Base-by-base conservation (phyloP, 129 eudicot species). In the Glebionis coronaria region DNA sequence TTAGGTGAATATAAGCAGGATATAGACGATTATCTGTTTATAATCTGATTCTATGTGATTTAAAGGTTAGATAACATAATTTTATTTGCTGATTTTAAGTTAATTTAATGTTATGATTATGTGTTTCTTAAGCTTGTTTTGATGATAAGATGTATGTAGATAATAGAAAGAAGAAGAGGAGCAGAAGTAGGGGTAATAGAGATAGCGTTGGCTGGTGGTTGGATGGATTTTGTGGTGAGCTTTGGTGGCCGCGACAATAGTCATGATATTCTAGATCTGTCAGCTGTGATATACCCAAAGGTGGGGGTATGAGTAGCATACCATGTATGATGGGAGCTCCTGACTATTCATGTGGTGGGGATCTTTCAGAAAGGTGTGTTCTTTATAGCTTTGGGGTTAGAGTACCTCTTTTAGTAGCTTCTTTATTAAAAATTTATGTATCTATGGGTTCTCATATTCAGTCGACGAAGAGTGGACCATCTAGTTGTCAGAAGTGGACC, bases 161-260 rank as follows among this genome's bases (percentile, higher is more conserved):
- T 3, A 76, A 67, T 50, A 88, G 83, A 81, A 87, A 83, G 73
- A 23, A 23, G 25, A 23, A 23, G 25, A 23, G 25, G 25, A 23
- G 91, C 57, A 92, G 95, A 68, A 74, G 84, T 74, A 77, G 87
- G 51, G 82, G 91, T 60, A 92, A 91, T 49, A 67, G 62, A 54
- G 82, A 92, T 53, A 88, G 95, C 40, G 67, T 88, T 10, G 98
- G 88, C 76, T 82, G 88, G 92, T 88, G 98, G 98, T 68, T 92
- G 62, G 98, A 92, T 64, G 97, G 97, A 31, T 52, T 88, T 1
- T 86, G 98, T 6, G 95, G 95, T 1, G 98, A 93, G 79, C 86
- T 86, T 5, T 86, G 98, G 96, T 80, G 80, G 74, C 76, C 78
- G 19, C 85, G 95, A 72, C 38, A 76, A 56, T 56, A 91, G 95